These are phyloP conservation scores for Cytospora schulzeri DNA, from an alignment of 2,329 filamentous ascomycete species.

Conservation along the genomic window DNA sequence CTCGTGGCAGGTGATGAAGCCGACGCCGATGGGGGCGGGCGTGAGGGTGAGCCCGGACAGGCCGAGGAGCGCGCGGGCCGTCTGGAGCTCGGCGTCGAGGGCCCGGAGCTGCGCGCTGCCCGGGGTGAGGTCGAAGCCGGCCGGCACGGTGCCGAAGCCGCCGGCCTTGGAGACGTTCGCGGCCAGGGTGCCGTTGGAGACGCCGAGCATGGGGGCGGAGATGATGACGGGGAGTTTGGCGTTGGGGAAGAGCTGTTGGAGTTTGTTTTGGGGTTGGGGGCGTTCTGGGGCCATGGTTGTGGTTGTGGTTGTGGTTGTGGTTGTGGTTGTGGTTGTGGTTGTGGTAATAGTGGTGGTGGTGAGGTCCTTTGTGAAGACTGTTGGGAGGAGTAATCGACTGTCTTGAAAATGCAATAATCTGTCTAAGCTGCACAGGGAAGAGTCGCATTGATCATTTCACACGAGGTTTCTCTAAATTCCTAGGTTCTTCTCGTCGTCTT, in stretches of 20 bases:
- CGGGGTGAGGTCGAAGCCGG: slow-evolving; percentile 38
- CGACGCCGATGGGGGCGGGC: slow-evolving; percentile 57
- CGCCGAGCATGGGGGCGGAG: slow-evolving; percentile 45
- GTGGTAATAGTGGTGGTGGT: neutral
- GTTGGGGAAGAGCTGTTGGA: slow-evolving; percentile 40
- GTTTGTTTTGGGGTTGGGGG: slow-evolving; percentile 12
- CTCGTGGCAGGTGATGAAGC: slow-evolving; percentile 61
- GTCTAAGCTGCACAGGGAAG: neutral
- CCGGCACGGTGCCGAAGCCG: slow-evolving; percentile 42
- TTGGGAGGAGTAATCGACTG: neutral
- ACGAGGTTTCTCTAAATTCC: too few species aligned
- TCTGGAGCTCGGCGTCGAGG: slow-evolving; percentile 38
- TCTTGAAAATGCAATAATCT: neutral
- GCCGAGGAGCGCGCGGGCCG: slow-evolving; percentile 32
- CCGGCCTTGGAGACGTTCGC: slow-evolving; percentile 44
- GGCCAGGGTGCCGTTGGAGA: slow-evolving; percentile 42
- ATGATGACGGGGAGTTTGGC: slow-evolving; percentile 42
- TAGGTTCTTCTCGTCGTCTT: neutral
- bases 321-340: neutral
- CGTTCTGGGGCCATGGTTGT: slow-evolving; percentile 23
- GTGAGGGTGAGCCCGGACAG: slow-evolving; percentile 31
- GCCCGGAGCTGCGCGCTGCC: slow-evolving; percentile 33
- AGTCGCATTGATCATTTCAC: neutral
- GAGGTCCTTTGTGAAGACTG: neutral
- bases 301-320: too few species aligned